These are phyloP conservation scores for Lachnellula hyalina DNA, from an alignment of 2,329 filamentous ascomycete species.

Conservation along the genomic window DNA sequence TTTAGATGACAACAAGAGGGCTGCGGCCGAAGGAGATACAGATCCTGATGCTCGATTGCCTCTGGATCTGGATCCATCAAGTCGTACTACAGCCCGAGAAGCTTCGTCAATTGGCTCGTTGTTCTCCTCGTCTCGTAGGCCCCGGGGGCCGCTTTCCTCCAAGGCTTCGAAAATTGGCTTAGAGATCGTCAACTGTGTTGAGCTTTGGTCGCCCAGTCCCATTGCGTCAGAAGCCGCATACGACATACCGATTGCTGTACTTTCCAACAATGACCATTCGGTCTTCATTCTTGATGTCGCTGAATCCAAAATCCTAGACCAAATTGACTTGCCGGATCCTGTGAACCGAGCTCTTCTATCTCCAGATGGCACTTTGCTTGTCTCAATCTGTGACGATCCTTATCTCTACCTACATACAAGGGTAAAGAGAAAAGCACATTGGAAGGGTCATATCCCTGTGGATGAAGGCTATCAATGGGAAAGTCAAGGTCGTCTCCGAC, in stretches of 20 bases:
- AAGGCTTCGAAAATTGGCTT: slow-evolving; percentile 50
- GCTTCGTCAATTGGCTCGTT: slow-evolving; percentile 8
- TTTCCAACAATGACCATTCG: slow-evolving; percentile 89
- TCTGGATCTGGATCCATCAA: slow-evolving; percentile 39
- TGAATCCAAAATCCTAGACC: slow-evolving; percentile 61
- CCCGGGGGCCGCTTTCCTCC: slow-evolving; percentile 31
- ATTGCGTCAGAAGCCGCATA: slow-evolving; percentile 38
- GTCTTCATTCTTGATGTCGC: slow-evolving; percentile 77
- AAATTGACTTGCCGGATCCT: slow-evolving; percentile 70
- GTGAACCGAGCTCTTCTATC: slow-evolving; percentile 96
- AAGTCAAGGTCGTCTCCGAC: slow-evolving; percentile 45
- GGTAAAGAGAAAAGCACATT: slow-evolving; percentile 8
- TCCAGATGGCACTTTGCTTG: slow-evolving; percentile 73
- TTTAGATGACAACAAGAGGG: slow-evolving; percentile 18
- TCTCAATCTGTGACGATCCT: slow-evolving; percentile 83
- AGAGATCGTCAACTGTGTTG: slow-evolving; percentile 63
- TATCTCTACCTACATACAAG: slow-evolving; percentile 78
- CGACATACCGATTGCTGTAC: slow-evolving; percentile 54
- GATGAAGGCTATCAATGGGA: slow-evolving; percentile 43
- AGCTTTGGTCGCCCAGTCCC: slow-evolving; percentile 50
- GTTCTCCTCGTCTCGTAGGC: slow-evolving; percentile 9
- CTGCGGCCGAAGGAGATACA: slow-evolving; percentile 18
- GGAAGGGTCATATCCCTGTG: neutral
- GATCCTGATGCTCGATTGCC: slow-evolving; percentile 55
- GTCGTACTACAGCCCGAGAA: slow-evolving; percentile 13